Conservation (phyloP, 106 monocot genomes). For the Platanthera guangdongensis region DNA sequence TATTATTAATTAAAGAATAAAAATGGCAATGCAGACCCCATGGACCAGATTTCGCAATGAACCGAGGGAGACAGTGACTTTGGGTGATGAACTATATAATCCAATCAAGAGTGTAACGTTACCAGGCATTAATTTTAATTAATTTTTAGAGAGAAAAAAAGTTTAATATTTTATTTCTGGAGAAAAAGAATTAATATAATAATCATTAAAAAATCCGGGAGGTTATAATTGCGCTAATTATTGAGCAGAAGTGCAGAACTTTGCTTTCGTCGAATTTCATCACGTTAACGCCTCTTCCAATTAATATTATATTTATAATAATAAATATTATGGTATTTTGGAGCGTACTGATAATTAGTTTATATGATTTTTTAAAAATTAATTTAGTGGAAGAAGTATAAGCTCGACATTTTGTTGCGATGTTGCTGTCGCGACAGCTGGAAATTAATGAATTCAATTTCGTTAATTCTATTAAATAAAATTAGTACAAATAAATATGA, state of each 20-base stretch:
- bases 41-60: too few species aligned
- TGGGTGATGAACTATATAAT: too few species aligned
- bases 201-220: neutral
- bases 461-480: neutral
- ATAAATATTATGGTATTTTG: neutral
- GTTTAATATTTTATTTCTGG: too few species aligned
- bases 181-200: too few species aligned
- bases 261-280: neutral
- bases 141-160: too few species aligned
- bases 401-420: neutral
- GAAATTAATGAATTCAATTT: neutral
- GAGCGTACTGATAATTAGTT: too few species aligned
- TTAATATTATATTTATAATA: neutral
- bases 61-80: too few species aligned
- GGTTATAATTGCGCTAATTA: neutral
- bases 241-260: neutral
- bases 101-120: too few species aligned
- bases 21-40: too few species aligned
- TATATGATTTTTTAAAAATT: neutral
- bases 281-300: neutral
- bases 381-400: neutral
- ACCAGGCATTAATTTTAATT: too few species aligned
- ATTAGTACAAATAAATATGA: neutral
- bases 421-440: neutral
- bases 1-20: too few species aligned